A percentile compares a stretch with the other conserved stretches of the same genome.
Conservation (phyloP, 1,139 yeast genomes). For the Hyphopichia fennica region DNA sequence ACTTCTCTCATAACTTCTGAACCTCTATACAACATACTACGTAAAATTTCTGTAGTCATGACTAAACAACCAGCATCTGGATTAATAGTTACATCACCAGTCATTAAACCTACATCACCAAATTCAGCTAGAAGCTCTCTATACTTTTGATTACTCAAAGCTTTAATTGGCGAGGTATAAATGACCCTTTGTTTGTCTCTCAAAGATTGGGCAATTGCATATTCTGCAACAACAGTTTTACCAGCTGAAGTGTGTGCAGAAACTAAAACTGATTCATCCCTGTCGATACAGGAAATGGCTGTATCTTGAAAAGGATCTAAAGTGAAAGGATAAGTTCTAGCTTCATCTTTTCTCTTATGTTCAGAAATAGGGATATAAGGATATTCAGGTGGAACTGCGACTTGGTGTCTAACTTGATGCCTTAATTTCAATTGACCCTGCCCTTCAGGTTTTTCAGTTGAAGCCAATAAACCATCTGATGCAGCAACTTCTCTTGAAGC, state of each 20-base stretch:
- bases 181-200: slow-evolving; percentile 91
- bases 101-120: slow-evolving; percentile 95
- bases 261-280: slow-evolving; percentile 93
- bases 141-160: slow-evolving; percentile 92
- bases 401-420: slow-evolving; percentile 97
- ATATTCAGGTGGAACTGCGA: slow-evolving; percentile 90
- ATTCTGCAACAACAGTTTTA: slow-evolving; percentile 98
- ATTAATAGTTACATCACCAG: slow-evolving; percentile 97
- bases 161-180: slow-evolving; percentile 96
- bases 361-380: slow-evolving; percentile 86
- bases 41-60: slow-evolving; percentile 95
- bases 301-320: slow-evolving; percentile 97
- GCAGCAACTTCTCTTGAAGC: slow-evolving; percentile 86
- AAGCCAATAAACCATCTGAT: slow-evolving; percentile 64
- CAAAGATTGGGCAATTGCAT: slow-evolving; percentile 93
- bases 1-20: slow-evolving; percentile 96
- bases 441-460: slow-evolving; percentile 36
- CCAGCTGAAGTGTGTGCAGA: slow-evolving; percentile 99
- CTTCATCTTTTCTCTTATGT: slow-evolving; percentile 72
- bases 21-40: slow-evolving; percentile 91
- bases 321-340: slow-evolving; percentile 86
- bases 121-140: slow-evolving; percentile 90
- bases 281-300: slow-evolving; percentile 89
- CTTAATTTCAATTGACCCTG: slow-evolving; percentile 66
- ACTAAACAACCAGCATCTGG: slow-evolving; percentile 96